A percentile compares a stretch with the other conserved stretches of the same genome.
Conservation (phyloP, 176 grass and related monocot species). For the Metroxylon sagu region DNA sequence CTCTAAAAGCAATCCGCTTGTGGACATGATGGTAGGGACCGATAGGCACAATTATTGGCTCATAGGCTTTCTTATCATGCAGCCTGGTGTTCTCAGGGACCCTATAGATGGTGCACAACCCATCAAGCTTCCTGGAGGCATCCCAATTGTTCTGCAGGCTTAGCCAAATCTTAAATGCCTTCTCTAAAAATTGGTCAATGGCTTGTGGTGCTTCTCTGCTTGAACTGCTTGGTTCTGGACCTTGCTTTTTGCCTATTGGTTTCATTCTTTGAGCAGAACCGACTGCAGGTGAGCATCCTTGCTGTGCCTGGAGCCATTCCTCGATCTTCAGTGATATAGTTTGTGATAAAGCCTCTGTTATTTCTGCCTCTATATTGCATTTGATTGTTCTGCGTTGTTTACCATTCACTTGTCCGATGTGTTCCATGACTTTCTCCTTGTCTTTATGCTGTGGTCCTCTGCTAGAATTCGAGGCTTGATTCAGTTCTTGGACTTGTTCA, state of each 20-base stretch:
- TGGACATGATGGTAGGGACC: conserved; percentile 19
- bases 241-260: neutral
- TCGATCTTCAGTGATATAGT: neutral
- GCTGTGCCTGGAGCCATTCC: neutral
- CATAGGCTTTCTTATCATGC: conserved; percentile 3
- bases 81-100: conserved; percentile 9
- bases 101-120: conserved; percentile 2
- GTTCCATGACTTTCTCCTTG: neutral
- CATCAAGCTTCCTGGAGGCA: conserved; percentile 2
- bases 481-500: no score
- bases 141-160: neutral
- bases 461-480: no score
- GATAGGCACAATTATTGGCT: conserved; percentile 6
- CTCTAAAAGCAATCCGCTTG: conserved; percentile 6
- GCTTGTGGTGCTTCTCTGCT: conserved; percentile 3
- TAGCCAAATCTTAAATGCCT: conserved; percentile 14
- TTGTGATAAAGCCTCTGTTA: neutral
- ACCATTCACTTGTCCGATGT: neutral
- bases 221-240: neutral
- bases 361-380: neutral
- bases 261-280: neutral
- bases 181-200: neutral
- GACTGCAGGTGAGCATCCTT: neutral
- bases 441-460: no score
- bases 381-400: neutral